These are phyloP conservation scores for Pseudopyrenochaeta lycopersici DNA, from an alignment of 2,329 filamentous ascomycete genomes.

Conservation along the genomic window DNA sequence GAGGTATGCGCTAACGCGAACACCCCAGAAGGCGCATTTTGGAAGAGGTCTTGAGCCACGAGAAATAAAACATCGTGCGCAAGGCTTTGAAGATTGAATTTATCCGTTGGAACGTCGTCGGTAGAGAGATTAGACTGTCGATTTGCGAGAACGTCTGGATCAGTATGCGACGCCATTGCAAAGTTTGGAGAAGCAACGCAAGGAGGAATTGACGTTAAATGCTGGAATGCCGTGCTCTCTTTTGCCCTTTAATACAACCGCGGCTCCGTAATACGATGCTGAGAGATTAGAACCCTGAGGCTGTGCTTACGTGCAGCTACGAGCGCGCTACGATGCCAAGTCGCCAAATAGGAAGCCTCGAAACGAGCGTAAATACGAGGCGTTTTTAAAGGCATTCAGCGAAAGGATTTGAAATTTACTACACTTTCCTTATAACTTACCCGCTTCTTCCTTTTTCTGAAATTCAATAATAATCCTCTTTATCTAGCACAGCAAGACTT, in stretches of 20 bases:
- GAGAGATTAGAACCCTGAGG: not conserved
- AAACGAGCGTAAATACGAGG: too few relatives aligned
- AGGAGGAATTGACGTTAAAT: not conserved
- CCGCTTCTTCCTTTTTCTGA: too few relatives aligned
- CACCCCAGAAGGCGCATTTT: not conserved
- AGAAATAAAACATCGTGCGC: slow-evolving; percentile 5
- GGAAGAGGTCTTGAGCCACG: slow-evolving; percentile 1
- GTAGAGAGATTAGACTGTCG: not conserved
- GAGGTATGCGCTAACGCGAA: not conserved
- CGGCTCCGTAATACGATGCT: not conserved
- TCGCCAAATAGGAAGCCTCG: too few relatives aligned
- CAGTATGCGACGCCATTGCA: not conserved
- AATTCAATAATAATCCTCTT: too few relatives aligned
- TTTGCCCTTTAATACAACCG: not conserved
- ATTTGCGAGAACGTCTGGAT: not conserved
- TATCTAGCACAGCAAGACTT: too few relatives aligned
- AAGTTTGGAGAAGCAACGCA: not conserved
- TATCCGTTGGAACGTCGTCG: not conserved
- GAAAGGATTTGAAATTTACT: too few relatives aligned
- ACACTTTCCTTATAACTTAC: not conserved
- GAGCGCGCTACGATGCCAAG: too few relatives aligned
- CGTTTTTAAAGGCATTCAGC: too few relatives aligned
- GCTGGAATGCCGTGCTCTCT: not conserved
- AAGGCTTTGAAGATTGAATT: not conserved
- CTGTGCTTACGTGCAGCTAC: not conserved